A percentile compares a stretch with the other conserved stretches of the same genome.
Evolutionary conservation across 1,284 basidiomycete genomes (phyloP).

Genomic region (Phellinidium pouzarii): DNA sequence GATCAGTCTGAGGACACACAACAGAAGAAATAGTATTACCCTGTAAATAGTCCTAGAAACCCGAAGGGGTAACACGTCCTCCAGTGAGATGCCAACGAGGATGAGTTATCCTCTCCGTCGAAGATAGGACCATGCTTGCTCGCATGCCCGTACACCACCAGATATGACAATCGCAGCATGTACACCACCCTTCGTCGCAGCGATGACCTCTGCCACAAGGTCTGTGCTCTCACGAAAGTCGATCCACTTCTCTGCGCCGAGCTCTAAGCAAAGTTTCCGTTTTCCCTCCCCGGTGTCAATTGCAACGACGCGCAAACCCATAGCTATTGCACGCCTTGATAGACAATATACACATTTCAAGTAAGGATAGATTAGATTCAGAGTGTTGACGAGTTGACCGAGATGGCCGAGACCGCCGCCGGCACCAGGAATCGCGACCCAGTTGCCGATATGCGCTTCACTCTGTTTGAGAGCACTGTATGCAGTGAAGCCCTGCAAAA

Average conservation of each 20-base stretch:
- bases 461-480: constrained; percentile 44
- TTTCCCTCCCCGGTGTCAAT: constrained; percentile 41
- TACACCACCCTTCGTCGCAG: constrained; percentile 38
- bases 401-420: constrained; percentile 26
- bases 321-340: constrained; percentile 35
- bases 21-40: constrained; percentile 18
- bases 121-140: constrained; percentile 40
- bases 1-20: constrained; percentile 67
- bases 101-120: constrained; percentile 35
- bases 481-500: constrained; percentile 30
- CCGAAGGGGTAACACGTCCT: constrained; percentile 7
- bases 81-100: constrained; percentile 38
- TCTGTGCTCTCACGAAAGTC: constrained; percentile 35
- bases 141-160: constrained; percentile 32
- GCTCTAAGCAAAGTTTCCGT: constrained; percentile 32
- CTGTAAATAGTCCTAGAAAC: not conserved
- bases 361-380: constrained; percentile 18
- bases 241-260: constrained; percentile 39
- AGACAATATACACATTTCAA: constrained; percentile 15
- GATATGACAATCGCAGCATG: constrained; percentile 37
- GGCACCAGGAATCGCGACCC: constrained; percentile 38
- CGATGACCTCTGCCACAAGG: constrained; percentile 30
- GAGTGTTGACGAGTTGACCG: constrained; percentile 1
- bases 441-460: constrained; percentile 35
- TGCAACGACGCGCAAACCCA: constrained; percentile 41